phyloP scores from a whole-genome alignment of 768 basidiomycete species.

The Collybia sp. region DNA sequence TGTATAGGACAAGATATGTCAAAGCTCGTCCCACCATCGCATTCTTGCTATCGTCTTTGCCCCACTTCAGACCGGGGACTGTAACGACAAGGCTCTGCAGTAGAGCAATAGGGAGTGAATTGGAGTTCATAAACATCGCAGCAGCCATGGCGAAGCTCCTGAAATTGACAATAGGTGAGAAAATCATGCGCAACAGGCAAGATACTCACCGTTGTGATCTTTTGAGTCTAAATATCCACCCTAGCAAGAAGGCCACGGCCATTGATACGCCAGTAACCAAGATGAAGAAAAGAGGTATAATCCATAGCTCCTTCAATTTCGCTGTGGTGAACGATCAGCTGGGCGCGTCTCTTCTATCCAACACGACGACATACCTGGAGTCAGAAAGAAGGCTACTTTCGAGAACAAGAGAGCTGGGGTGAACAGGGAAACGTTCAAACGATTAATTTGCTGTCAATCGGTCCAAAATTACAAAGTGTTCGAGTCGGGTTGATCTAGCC shows the following conservation, averaged over 20 bases:
- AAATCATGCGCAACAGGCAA: neutral
- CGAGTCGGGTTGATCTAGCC: slow-evolving; percentile 10
- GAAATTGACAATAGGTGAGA: neutral
- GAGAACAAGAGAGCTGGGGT: slow-evolving; percentile 86
- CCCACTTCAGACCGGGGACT: slow-evolving; percentile 83
- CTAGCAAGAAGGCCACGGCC: slow-evolving; percentile 57
- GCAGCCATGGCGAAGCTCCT: slow-evolving; percentile 80
- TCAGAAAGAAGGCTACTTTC: slow-evolving; percentile 90
- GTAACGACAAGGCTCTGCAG: slow-evolving; percentile 87
- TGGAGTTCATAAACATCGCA: slow-evolving; percentile 91
- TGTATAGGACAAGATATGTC: slow-evolving; percentile 88
- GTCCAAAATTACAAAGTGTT: neutral
- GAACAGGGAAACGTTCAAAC: slow-evolving; percentile 85
- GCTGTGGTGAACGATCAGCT: slow-evolving; percentile 26
- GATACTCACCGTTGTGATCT: slow-evolving; percentile 67
- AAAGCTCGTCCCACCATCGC: slow-evolving; percentile 90
- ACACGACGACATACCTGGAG: slow-evolving; percentile 49
- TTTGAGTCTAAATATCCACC: slow-evolving; percentile 60
- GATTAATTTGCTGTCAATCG: slow-evolving; percentile 61
- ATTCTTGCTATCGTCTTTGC: slow-evolving; percentile 70
- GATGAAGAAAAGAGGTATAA: slow-evolving; percentile 82
- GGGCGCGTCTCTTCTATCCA: neutral
- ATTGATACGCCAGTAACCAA: slow-evolving; percentile 74
- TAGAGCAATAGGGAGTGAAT: slow-evolving; percentile 91
- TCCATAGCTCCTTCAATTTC: slow-evolving; percentile 79